phyloP scores from a whole-genome alignment of 108 stramenopile species.

The Cylindrotheca fusiformis region DNA sequence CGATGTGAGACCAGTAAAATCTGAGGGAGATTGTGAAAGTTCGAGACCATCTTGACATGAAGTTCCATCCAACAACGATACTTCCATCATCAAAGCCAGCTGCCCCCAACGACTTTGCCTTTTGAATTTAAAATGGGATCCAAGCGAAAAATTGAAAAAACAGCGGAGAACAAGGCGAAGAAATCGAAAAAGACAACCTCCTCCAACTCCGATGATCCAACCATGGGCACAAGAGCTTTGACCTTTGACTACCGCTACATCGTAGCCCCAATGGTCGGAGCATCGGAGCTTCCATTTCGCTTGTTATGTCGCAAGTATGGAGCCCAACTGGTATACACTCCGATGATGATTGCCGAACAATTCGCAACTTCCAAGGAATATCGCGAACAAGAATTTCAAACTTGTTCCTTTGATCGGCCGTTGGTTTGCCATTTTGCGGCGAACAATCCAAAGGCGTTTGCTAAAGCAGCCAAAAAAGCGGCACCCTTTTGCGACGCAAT shows the following conservation, averaged over 20 bases:
- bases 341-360: constrained; percentile 92
- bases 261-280: constrained; percentile 98
- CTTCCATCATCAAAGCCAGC: too few relatives aligned
- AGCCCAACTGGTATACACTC: constrained; percentile 91
- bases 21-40: too few relatives aligned
- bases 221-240: neutral
- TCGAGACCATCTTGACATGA: too few relatives aligned
- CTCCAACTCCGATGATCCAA: neutral
- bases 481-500: constrained; percentile 80
- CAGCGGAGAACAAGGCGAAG: neutral
- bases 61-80: too few relatives aligned
- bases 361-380: constrained; percentile 60
- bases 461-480: constrained; percentile 51
- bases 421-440: constrained; percentile 89
- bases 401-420: constrained; percentile 81
- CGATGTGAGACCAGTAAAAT: too few relatives aligned
- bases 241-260: constrained; percentile 44
- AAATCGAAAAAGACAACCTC: neutral
- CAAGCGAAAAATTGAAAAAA: neutral
- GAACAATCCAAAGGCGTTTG: constrained; percentile 77
- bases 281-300: constrained; percentile 86
- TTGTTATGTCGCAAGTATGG: constrained; percentile 94
- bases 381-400: constrained; percentile 68
- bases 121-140: neutral
- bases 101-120: too few relatives aligned